Percentiles rank a stretch among this genome's conserved stretches.
Evolutionary conservation across 2,329 filamentous ascomycete genomes (phyloP).

Genomic region (Alternaria arborescens): DNA sequence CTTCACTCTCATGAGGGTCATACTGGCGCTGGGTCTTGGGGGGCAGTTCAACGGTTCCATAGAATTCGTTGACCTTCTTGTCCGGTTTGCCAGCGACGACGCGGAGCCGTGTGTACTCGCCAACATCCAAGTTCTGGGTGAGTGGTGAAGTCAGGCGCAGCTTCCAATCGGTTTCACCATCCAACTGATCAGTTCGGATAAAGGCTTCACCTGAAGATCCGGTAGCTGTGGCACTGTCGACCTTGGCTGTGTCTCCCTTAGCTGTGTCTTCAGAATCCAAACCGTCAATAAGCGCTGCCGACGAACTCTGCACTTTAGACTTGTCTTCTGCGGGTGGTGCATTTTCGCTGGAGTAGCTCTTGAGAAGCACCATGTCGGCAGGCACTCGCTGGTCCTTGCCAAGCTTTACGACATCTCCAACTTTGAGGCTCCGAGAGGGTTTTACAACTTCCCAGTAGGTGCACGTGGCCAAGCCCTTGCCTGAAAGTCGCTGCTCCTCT

Average conservation of each 20-base stretch:
- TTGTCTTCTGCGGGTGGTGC: conserved; percentile 16
- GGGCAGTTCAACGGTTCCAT: conserved; percentile 83
- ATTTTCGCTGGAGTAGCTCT: conserved; percentile 68
- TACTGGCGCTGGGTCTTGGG: conserved; percentile 61
- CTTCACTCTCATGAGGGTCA: conserved; percentile 52
- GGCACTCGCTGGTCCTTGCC: conserved; percentile 92
- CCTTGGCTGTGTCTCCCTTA: conserved; percentile 25
- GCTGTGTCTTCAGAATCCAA: conserved; percentile 21
- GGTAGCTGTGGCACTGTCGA: conserved; percentile 27
- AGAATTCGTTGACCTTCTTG: conserved; percentile 92
- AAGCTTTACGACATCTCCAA: conserved; percentile 94
- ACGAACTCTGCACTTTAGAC: conserved; percentile 1
- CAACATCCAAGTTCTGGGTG: conserved; percentile 77
- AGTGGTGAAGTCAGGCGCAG: conserved; percentile 85
- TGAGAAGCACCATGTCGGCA: conserved; percentile 91
- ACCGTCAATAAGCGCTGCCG: conserved; percentile 34
- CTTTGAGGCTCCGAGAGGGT: conserved; percentile 86
- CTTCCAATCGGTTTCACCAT: conserved; percentile 99
- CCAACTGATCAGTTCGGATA: conserved; percentile 94
- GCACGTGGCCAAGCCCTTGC: conserved; percentile 53
- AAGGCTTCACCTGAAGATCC: conserved; percentile 83
- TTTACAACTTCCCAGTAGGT: conserved; percentile 74
- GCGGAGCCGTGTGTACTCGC: conserved; percentile 71
- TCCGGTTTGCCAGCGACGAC: conserved; percentile 91
- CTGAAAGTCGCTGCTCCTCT: conserved; percentile 65